Evolutionary conservation across 805 yeast genomes (phyloP).

Genomic region (Starmerella cellae): DNA sequence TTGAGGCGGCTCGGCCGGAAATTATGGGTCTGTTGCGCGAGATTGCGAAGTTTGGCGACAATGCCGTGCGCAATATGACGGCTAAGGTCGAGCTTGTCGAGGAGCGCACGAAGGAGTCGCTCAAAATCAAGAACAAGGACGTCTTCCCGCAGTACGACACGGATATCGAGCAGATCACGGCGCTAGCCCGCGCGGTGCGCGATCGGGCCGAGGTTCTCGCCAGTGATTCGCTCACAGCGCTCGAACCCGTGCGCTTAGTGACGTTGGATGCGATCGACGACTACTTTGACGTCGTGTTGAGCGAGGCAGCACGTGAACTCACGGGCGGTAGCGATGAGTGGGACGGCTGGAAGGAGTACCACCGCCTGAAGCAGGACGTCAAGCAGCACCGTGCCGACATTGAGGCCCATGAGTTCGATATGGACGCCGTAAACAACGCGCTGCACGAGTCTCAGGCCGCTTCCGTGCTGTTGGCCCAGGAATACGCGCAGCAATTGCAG

Average conservation of each 20-base stretch:
- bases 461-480: conserved; percentile 20
- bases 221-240: conserved; percentile 14
- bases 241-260: conserved; percentile 18
- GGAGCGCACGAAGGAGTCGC: conserved; percentile 1
- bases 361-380: conserved; percentile 18
- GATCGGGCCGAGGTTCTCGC: conserved; percentile 22
- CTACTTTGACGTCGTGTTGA: conserved; percentile 21
- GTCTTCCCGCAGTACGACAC: conserved; percentile 19
- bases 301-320: conserved; percentile 21
- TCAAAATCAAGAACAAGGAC: conserved; percentile 3
- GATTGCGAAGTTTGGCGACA: conserved; percentile 16
- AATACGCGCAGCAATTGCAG: conserved; percentile 15
- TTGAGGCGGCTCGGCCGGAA: conserved; percentile 19
- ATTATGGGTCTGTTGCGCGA: conserved; percentile 19
- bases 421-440: conserved; percentile 19
- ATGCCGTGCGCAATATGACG: conserved; percentile 11
- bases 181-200: conserved; percentile 20
- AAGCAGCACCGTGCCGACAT: conserved; percentile 14
- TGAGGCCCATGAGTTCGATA: conserved; percentile 18
- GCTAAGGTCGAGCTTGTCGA: conserved; percentile 18
- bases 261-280: conserved; percentile 24
- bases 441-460: conserved; percentile 23
- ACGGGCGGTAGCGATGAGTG: conserved; percentile 21
- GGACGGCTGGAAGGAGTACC: conserved; percentile 18
- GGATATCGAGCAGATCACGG: conserved; percentile 15